These are phyloP conservation scores for Epichloe bromicola DNA, from an alignment of 2,329 filamentous ascomycete genomes.

Conservation along the genomic window DNA sequence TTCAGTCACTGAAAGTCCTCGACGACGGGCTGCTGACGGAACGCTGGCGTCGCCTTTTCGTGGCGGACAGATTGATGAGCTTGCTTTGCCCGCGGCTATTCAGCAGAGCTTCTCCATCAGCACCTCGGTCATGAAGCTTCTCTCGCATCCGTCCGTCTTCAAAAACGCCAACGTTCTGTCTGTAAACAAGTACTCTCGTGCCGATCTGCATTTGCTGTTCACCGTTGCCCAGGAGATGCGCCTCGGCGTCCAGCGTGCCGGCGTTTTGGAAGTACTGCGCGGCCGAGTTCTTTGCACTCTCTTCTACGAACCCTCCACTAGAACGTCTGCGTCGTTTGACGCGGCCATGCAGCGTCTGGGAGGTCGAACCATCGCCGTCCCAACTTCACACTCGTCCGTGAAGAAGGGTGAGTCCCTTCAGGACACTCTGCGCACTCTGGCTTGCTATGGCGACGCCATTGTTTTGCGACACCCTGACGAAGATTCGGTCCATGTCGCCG, in stretches of 20 bases:
- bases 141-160: conserved; percentile 67
- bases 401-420: conserved; percentile 90
- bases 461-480: conserved; percentile 90
- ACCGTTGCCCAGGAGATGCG: conserved; percentile 97
- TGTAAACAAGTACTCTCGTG: conserved; percentile 76
- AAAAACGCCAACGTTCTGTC: conserved; percentile 84
- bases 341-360: conserved; percentile 97
- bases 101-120: conserved; percentile 40
- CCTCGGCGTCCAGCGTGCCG: conserved; percentile 82
- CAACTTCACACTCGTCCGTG: conserved; percentile 75
- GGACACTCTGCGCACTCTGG: conserved; percentile 86
- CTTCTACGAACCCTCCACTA: conserved; percentile 96
- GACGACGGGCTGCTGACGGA: conserved; percentile 17
- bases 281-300: conserved; percentile 80
- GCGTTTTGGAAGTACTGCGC: conserved; percentile 74
- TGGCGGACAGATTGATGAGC: conserved; percentile 27
- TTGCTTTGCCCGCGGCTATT: conserved; percentile 32
- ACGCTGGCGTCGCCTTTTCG: conserved; percentile 12
- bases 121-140: conserved; percentile 55
- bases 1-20: conserved; percentile 23
- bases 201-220: conserved; percentile 86
- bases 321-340: conserved; percentile 92
- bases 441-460: conserved; percentile 87
- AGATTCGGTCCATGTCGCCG: conserved; percentile 65
- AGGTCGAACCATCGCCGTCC: conserved; percentile 69